A percentile compares a stretch with the other conserved stretches of the same genome.
phyloP scores from a whole-genome alignment of 345 rosid species.

The Fremontodendron californicum region DNA sequence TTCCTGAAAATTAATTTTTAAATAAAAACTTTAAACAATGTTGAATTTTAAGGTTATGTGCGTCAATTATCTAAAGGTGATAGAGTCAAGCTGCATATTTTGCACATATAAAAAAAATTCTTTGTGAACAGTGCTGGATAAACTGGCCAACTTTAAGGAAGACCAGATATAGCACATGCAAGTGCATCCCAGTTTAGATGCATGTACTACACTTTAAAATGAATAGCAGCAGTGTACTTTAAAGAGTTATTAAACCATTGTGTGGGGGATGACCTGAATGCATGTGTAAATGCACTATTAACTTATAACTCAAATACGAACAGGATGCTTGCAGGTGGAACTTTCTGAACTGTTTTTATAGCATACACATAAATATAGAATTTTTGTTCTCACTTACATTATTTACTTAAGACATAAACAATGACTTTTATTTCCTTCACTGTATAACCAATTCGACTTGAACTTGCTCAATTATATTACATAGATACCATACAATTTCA shows the following conservation, averaged over 20 bases:
- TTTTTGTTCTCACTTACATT: neutral
- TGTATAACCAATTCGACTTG: neutral
- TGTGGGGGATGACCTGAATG: neutral
- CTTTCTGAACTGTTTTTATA: neutral
- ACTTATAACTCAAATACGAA: neutral
- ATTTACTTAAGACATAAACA: neutral
- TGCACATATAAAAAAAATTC: neutral
- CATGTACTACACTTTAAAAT: neutral
- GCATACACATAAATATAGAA: neutral
- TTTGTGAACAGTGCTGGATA: neutral
- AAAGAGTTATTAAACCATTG: neutral
- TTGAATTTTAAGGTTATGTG: neutral
- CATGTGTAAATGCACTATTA: neutral
- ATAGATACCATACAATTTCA: neutral
- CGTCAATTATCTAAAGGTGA: neutral
- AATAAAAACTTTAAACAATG: neutral
- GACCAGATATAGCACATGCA: neutral
- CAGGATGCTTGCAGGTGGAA: neutral
- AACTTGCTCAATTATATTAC: neutral
- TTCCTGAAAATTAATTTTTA: conserved; percentile 44
- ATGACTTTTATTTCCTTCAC: no score
- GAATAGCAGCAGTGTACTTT: neutral
- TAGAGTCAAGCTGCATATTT: neutral
- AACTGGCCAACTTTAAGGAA: neutral
- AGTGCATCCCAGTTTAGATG: neutral